A percentile compares a stretch with the other conserved stretches of the same genome.
phyloP scores from a whole-genome alignment of 225 moss, liverwort and hornwort species.

The Physcomitrellopsis africana region DNA sequence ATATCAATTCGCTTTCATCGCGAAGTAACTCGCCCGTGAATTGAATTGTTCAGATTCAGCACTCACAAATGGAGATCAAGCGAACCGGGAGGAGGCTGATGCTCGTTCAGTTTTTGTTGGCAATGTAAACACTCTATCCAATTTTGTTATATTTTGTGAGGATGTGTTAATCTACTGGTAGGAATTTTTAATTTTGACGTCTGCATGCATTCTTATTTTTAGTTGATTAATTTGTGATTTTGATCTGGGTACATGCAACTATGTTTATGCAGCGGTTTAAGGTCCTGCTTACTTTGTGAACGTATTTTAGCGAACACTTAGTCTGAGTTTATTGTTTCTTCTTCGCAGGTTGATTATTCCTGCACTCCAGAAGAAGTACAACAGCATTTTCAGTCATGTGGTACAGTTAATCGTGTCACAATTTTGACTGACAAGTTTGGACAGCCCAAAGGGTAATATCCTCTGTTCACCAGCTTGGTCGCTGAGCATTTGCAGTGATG shows the following conservation, averaged over 20 bases:
- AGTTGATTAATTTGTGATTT: conserved; percentile 1
- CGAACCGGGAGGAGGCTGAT: conserved; percentile 81
- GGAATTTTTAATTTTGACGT: background rate
- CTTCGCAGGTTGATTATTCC: conserved; percentile 71
- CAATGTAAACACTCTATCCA: conserved; percentile 47
- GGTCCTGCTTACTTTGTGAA: conserved; percentile 11
- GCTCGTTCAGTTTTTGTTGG: conserved; percentile 90
- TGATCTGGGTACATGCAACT: background rate
- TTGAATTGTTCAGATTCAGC: conserved; percentile 63
- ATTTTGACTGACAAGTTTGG: conserved; percentile 88
- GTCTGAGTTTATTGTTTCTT: background rate
- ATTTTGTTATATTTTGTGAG: background rate
- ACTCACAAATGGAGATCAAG: conserved; percentile 70
- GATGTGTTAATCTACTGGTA: background rate
- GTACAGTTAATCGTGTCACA: conserved; percentile 83
- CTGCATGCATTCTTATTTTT: background rate
- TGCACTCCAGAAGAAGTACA: conserved; percentile 82
- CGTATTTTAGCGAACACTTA: background rate
- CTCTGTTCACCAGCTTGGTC: background rate
- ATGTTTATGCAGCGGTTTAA: background rate
- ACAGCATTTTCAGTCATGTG: conserved; percentile 91
- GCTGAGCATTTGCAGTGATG: background rate
- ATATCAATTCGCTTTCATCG: background rate
- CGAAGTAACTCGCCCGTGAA: background rate
- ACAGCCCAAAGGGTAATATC: conserved; percentile 71